Base-by-base conservation (phyloP, 2,329 filamentous ascomycete genomes). In the Cytospora piceae region DNA sequence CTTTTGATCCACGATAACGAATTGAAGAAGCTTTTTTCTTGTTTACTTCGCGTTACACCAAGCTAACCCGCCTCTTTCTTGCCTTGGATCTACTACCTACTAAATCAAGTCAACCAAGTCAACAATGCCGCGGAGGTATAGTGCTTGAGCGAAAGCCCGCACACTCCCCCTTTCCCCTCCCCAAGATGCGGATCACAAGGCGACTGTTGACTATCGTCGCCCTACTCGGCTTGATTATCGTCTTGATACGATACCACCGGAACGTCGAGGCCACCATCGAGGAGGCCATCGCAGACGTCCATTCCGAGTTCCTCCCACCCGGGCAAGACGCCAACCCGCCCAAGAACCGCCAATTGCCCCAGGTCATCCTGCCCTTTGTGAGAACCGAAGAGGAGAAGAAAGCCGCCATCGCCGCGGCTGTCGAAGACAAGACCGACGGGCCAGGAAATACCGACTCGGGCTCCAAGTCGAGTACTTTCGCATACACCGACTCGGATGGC, bases 211-310 rank as follows among this genome's bases (percentile, higher is more conserved):
- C 63, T 56, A 31, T 67, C 31, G 58, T 65, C 42, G 63, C 59
- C 46, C 64, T 67, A 17, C 39, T 61, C 34, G 42, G 58, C 66
- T 53, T 64, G n/a, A 53, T 67, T 53, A 39, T 65, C 55, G 58
- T 67, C 39, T 27, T 67, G 37, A 22, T 67, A 46, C 63, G 66
- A 20, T 67, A 67, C 53, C 66, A 63, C 32, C 63, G 52, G 63
- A 67, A 57, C 39, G 66, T 67, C 56, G 63, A 67, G 59, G 55
- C 39, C 39, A 65, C 66, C 32, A 63, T 67, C 63, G 64, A 65
- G 56, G 66, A 67, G 31, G 64, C 64, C 54, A 65, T 64, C 63
- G 57, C 55, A n/a, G 66, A 67, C 22, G 66, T 57, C 22, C 57
- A 61, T n/a, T 63, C 66, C 17, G 64, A 65, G 37, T 61, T 59